Evolutionary conservation across 345 rosid genomes (phyloP).

Genomic region (Cardamine chenopodiifolia): DNA sequence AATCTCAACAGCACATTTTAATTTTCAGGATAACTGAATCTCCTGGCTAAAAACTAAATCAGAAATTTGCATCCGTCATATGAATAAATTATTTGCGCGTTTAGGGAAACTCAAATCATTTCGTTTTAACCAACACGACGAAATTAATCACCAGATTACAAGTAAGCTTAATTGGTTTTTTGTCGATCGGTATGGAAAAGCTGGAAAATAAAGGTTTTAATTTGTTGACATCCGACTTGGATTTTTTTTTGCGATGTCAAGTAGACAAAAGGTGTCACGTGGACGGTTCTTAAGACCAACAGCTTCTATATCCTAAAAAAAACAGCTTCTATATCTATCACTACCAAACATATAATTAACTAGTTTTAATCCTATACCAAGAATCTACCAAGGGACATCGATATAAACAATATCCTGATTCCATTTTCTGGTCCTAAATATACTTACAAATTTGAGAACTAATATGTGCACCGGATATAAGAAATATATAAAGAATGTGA

Average conservation of each 20-base stretch:
- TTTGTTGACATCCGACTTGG: background rate
- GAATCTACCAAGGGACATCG: background rate
- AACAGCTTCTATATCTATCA: background rate
- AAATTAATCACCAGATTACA: background rate
- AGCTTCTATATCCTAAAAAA: background rate
- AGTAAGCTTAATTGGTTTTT: background rate
- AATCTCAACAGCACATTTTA: background rate
- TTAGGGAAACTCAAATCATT: background rate
- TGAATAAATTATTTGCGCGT: background rate
- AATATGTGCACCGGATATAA: slow-evolving; percentile 8
- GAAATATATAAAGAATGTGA: slow-evolving; percentile 4
- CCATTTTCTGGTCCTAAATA: background rate
- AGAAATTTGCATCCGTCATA: background rate
- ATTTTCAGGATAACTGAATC: background rate
- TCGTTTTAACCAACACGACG: background rate
- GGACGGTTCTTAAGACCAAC: background rate
- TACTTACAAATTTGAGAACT: background rate
- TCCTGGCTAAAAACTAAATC: background rate
- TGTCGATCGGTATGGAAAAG: background rate
- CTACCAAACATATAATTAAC: background rate
- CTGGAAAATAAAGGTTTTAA: background rate
- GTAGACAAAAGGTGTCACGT: background rate
- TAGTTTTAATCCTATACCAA: background rate
- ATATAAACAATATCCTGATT: background rate
- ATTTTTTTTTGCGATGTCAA: background rate